Evolutionary conservation across 495 filamentous ascomycete genomes (phyloP).

Genomic region (Trypethelium eluteriae): DNA sequence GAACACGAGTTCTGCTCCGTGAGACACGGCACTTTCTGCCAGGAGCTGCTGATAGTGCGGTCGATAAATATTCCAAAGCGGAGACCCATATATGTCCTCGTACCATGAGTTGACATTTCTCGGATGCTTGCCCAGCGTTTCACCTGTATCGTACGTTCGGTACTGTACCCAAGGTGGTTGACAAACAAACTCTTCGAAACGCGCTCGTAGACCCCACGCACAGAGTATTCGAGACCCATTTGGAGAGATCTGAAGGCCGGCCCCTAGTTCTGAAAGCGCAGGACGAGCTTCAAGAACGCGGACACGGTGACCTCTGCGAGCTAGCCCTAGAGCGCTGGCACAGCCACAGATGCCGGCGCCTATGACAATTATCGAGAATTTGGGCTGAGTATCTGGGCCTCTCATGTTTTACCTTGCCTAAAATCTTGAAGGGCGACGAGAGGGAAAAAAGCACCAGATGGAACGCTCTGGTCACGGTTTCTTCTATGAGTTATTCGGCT

Average conservation of each 20-base stretch:
- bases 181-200: conserved; percentile 1
- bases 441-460: neutral
- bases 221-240: neutral
- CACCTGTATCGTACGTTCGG: neutral
- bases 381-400: neutral
- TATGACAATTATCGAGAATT: conserved; percentile 2
- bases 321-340: neutral
- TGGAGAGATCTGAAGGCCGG: neutral
- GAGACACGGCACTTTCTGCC: neutral
- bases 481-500: neutral
- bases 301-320: neutral
- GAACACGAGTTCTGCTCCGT: neutral
- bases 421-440: neutral
- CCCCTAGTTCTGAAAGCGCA: neutral
- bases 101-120: neutral
- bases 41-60: neutral
- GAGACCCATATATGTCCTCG: neutral
- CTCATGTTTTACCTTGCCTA: neutral
- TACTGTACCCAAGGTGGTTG: neutral
- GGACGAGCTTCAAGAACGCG: neutral
- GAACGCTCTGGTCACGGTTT: neutral
- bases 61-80: neutral
- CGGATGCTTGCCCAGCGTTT: neutral
- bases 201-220: neutral
- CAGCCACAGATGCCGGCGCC: neutral